phyloP scores from a whole-genome alignment of 176 grass and related monocot species.

The Juncus inflexus region DNA sequence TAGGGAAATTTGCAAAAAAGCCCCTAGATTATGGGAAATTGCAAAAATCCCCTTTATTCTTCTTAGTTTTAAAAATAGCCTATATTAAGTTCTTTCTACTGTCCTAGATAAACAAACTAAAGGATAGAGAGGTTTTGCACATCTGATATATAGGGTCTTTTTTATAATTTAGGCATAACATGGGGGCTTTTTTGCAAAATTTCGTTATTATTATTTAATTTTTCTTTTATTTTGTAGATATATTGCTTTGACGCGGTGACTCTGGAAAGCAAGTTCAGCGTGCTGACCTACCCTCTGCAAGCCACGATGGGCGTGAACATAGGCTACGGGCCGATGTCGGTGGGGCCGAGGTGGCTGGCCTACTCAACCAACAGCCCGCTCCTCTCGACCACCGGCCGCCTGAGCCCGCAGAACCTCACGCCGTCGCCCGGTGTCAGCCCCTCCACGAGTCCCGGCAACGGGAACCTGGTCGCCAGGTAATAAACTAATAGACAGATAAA shows the following conservation, averaged over 20 bases:
- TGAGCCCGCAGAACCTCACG: conserved; percentile 95
- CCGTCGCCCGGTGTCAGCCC: conserved; percentile 97
- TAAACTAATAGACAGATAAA: too few relatives aligned
- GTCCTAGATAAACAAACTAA: too few relatives aligned
- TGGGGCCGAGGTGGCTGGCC: conserved; percentile 92
- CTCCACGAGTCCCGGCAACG: conserved; percentile 89
- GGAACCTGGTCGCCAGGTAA: conserved; percentile 84
- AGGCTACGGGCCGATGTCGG: conserved; percentile 93
- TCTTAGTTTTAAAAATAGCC: too few relatives aligned
- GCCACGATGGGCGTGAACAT: conserved; percentile 70
- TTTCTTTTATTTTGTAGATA: conserved; percentile 57
- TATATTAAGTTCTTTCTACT: too few relatives aligned
- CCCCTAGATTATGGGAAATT: too few relatives aligned
- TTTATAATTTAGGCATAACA: too few relatives aligned
- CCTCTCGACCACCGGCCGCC: conserved; percentile 71
- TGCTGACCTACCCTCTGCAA: conserved; percentile 93
- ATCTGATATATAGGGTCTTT: too few relatives aligned
- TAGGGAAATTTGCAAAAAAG: too few relatives aligned
- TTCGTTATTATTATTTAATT: conserved; percentile 26
- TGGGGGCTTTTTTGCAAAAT: background rate
- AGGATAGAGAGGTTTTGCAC: too few relatives aligned
- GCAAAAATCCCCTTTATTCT: too few relatives aligned
- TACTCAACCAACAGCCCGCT: conserved; percentile 84
- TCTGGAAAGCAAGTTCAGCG: conserved; percentile 92
- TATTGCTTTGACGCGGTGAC: conserved; percentile 99